Evolutionary conservation across 225 moss, liverwort and hornwort species (phyloP), one percentile per base, ranked within the genome.

Genomic region (Sphagnum tenellum): DNA sequence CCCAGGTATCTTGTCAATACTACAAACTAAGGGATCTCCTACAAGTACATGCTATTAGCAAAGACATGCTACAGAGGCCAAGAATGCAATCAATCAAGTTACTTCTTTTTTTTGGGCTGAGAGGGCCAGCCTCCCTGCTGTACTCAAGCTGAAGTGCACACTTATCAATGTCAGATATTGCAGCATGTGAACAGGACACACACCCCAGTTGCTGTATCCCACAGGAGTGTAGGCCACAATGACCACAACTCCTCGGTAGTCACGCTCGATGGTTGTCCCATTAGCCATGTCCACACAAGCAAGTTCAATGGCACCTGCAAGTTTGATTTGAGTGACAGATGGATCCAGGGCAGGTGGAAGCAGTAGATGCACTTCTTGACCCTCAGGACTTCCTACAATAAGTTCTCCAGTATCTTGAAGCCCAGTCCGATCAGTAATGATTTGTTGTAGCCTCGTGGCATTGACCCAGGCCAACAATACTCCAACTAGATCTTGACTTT

Each of bases 401-500:
- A 85, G 76, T 67, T 85, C 85, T 62, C 85, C 85, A 29, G 85
- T 78, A 64, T 67, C 74, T 74, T 85, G 81, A 69, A 85, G 85
- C 48, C 85, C 85, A 6, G 85, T 85, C 66, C 81, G 78, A 70
- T 85, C 85, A 49, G 78, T 78, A 7, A 85, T 77, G 72, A 85
- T 66, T 62, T 73, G 74, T 71, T 62, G 78, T 46, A 85, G 72
- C 73, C 78, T 78, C 47, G 71, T 73, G 45, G 85, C 85, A 76
- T 85, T 67, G 29, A 85, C 80, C 85, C 85, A 85, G 29, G 85
- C 77, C 65, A 78, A 64, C 72, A 85, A 72, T 65, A 81, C 81
- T 78, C 85, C 85, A 65, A 65, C 74, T 50, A 85, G 49, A 7
- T 10, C 57, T 57, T 69, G 51, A 67, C 76, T 62, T 49, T 49